A percentile compares a stretch with the other conserved stretches of the same genome.
Conservation (phyloP, 169 alveolate genomes). For the Neospora caninum region DNA sequence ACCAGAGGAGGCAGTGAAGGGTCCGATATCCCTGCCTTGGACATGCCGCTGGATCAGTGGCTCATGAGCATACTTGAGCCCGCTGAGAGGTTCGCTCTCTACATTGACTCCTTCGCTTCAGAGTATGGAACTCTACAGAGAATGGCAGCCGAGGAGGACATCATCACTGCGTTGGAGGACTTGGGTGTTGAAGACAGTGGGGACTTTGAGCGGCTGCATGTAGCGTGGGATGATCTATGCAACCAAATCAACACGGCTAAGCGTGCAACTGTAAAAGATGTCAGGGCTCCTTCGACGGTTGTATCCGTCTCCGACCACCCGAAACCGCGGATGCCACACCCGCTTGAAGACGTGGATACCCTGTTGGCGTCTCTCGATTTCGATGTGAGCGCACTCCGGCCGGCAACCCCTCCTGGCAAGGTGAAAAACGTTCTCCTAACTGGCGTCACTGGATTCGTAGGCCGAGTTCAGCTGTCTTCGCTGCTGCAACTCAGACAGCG, state of each 20-base stretch:
- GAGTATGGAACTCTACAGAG: conserved; percentile 62
- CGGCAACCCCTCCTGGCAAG: conserved; percentile 67
- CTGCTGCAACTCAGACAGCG: conserved; percentile 52
- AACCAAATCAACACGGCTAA: neutral
- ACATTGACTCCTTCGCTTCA: conserved; percentile 71
- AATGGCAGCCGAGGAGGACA: conserved; percentile 74
- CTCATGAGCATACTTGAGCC: conserved; percentile 71
- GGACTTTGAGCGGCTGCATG: conserved; percentile 73
- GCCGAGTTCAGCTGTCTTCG: conserved; percentile 74
- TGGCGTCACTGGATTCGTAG: conserved; percentile 80
- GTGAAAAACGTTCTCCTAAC: conserved; percentile 72
- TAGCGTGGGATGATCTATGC: conserved; percentile 75
- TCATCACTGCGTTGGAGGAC: conserved; percentile 70
- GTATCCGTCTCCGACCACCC: neutral
- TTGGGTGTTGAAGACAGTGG: conserved; percentile 71
- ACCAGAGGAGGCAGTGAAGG: neutral
- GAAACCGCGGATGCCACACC: conserved; percentile 68
- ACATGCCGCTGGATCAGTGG: conserved; percentile 77
- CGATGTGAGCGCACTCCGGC: conserved; percentile 66
- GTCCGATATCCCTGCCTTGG: neutral
- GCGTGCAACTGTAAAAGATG: neutral
- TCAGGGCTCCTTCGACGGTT: neutral
- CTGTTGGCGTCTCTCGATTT: conserved; percentile 55
- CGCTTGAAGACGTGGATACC: conserved; percentile 71
- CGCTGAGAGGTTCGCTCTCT: conserved; percentile 73